Evolutionary conservation across 2,329 filamentous ascomycete genomes (phyloP), one percentile per base, ranked within the genome.

Genomic region (Lachnellula cervina): DNA sequence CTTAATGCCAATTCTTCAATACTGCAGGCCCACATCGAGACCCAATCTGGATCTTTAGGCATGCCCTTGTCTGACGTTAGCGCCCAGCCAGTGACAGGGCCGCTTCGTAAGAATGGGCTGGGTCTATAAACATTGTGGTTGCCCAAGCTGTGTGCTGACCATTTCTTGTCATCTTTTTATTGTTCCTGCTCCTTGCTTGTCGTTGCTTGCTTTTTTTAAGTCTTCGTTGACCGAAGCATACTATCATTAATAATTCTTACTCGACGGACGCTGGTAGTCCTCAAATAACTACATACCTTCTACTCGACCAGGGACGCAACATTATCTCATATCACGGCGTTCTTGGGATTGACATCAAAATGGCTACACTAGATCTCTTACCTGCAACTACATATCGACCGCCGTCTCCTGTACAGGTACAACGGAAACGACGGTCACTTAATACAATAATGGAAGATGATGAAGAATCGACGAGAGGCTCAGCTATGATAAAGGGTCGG

Each of bases 401-500:
- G 56, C 75, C 66, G 51, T 62, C 74, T 42, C 65, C 76, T 73
- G 78, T 78, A 80, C 82, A 78, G 81, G 81, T 70, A 62, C 65
- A 52, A 55, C 63, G 64, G 73, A 77, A 76, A 67, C 77, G 76
- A 66, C 74, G 76, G 65, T 70, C 73, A 60, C 80, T 86, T 80
- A 84, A 86, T 80, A 84, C 82, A 60, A 79, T 85, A 76, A 78
- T 84, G 56, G 81, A 86, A 73, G 80, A 84, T 66, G 73, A 75
- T 28, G 67, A 65, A 48, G 67, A 70, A 52, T 68, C 67, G 43
- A 56, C 52, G 42, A 57, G 63, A 55, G 65, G 66, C 40, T 66
- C 59, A 55, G 59, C 53, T 49, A 62, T 66, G 59, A 68, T 56
- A 64, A 67, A 67, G 59, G 62, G 62, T 49, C 51, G 54, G 61